phyloP scores from a whole-genome alignment of 768 basidiomycete species.

The Collybiopsis luxurians region DNA sequence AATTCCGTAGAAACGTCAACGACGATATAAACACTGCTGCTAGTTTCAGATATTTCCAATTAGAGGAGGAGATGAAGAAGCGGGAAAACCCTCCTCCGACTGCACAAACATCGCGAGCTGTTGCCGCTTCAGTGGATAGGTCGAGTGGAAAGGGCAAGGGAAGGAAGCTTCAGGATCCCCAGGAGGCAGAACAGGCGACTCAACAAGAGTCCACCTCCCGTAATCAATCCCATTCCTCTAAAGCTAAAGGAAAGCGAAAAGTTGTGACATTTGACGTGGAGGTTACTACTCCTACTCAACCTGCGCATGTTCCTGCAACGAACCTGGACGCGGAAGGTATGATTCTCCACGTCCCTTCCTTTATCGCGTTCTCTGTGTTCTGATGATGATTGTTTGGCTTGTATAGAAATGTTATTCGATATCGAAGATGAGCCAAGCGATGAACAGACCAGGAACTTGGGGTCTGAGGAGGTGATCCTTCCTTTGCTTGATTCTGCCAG shows the following conservation, averaged over 20 bases:
- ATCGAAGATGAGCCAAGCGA: conserved; percentile 38
- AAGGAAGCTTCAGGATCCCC: background rate
- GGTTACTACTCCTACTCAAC: conserved; percentile 17
- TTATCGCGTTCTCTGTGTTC: background rate
- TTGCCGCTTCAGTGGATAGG: too few relatives aligned
- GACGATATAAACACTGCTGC: conserved; percentile 8
- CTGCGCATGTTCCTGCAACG: conserved; percentile 6
- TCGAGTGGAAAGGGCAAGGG: background rate
- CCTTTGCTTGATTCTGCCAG: conserved; percentile 2
- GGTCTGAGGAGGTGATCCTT: conserved; percentile 11
- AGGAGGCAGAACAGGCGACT: background rate
- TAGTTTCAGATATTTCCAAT: conserved; percentile 8
- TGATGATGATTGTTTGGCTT: background rate
- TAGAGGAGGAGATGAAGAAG: conserved; percentile 12
- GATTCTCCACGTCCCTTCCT: conserved; percentile 6
- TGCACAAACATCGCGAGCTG: background rate
- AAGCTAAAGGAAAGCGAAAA: conserved; percentile 37
- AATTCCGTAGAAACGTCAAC: background rate
- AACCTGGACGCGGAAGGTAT: conserved; percentile 30
- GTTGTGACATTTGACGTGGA: conserved; percentile 49
- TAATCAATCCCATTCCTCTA: conserved; percentile 9
- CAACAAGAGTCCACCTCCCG: background rate
- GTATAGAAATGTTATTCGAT: conserved; percentile 47
- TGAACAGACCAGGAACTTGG: conserved; percentile 15
- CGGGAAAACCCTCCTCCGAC: background rate